phyloP scores from a whole-genome alignment of 768 basidiomycete genomes.

The Gymnopilus dilepis region DNA sequence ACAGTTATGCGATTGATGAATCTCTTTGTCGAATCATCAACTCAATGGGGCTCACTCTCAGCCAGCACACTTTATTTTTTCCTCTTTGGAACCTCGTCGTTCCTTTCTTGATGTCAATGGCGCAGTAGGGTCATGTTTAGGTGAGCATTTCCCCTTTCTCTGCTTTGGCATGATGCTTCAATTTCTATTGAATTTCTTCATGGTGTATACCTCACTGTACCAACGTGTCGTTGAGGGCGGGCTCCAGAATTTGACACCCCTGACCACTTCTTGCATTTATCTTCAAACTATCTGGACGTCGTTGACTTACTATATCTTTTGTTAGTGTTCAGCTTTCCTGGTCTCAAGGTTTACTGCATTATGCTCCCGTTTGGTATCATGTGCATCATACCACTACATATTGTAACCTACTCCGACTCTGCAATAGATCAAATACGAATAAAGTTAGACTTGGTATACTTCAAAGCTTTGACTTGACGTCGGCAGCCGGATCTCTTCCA shows the following conservation, averaged over 20 bases:
- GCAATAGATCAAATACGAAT: background rate
- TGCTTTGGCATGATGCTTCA: slow-evolving; percentile 57
- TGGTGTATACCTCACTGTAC: slow-evolving; percentile 69
- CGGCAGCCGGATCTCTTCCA: slow-evolving; percentile 43
- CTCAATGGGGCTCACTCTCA: slow-evolving; percentile 94
- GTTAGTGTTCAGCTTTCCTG: background rate
- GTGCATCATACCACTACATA: slow-evolving; percentile 5
- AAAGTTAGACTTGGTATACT: background rate
- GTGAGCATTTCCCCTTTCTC: slow-evolving; percentile 23
- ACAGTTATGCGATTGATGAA: slow-evolving; percentile 86
- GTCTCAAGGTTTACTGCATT: background rate
- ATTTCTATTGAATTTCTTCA: slow-evolving; percentile 88
- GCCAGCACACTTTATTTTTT: slow-evolving; percentile 68
- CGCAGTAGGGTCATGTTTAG: slow-evolving; percentile 11
- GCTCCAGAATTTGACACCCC: slow-evolving; percentile 81
- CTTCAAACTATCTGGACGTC: background rate
- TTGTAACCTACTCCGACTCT: background rate
- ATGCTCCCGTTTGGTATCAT: background rate
- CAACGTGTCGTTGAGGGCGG: slow-evolving; percentile 47
- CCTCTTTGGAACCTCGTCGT: slow-evolving; percentile 55
- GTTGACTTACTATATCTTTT: background rate
- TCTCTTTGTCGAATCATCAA: slow-evolving; percentile 54
- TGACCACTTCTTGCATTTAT: slow-evolving; percentile 33
- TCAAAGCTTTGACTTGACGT: slow-evolving; percentile 41
- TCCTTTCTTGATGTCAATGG: slow-evolving; percentile 25